Conservation (phyloP, 257 asterid species). For the Fraxinus excelsior region DNA sequence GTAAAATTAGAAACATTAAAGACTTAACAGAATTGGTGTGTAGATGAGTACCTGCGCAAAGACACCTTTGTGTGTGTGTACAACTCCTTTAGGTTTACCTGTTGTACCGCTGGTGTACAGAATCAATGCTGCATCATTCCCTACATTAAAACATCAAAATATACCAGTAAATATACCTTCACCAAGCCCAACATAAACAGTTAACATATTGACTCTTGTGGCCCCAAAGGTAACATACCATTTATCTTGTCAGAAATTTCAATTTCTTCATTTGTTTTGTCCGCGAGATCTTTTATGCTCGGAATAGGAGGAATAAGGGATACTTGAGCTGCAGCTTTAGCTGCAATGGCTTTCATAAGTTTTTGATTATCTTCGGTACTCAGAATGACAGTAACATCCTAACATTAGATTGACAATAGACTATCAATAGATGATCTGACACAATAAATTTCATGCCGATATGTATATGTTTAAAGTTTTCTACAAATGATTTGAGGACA, state of each 20-base stretch:
- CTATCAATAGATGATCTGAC: not conserved
- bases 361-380: slow-evolving; percentile 91
- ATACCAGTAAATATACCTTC: slow-evolving; percentile 17
- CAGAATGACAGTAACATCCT: slow-evolving; percentile 82
- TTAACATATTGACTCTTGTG: slow-evolving; percentile 3
- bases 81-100: slow-evolving; percentile 98
- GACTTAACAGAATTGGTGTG: not conserved
- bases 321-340: slow-evolving; percentile 71
- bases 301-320: slow-evolving; percentile 75
- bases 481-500: not conserved
- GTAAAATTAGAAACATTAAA: not conserved
- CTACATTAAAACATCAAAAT: slow-evolving; percentile 38
- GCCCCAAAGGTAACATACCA: slow-evolving; percentile 39
- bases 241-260: slow-evolving; percentile 42
- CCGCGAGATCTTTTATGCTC: slow-evolving; percentile 27
- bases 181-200: slow-evolving; percentile 10
- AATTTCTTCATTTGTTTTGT: slow-evolving; percentile 28
- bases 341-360: slow-evolving; percentile 73
- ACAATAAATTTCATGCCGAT: not conserved
- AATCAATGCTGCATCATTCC: slow-evolving; percentile 82
- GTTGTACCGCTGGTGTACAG: slow-evolving; percentile 99
- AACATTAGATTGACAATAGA: slow-evolving; percentile 16
- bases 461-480: not conserved
- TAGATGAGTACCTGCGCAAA: slow-evolving; percentile 73
- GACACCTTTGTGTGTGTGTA: slow-evolving; percentile 91